phyloP scores from a whole-genome alignment of 2,329 filamentous ascomycete species.

The Neonectria punicea region DNA sequence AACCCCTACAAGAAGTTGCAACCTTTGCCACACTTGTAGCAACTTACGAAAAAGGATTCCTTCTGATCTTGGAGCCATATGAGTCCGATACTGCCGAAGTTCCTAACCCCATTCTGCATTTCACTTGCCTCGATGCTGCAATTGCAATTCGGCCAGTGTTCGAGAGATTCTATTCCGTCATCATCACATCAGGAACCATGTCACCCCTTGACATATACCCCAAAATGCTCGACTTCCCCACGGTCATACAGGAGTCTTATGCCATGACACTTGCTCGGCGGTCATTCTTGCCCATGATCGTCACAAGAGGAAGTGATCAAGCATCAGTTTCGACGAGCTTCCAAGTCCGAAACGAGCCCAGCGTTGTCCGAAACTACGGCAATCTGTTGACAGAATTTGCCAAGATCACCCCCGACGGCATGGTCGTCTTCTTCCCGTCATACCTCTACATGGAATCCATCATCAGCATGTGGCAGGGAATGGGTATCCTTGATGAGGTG shows the following conservation, averaged over 20 bases:
- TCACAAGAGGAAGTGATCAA: conserved; percentile 94
- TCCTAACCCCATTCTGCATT: conserved; percentile 95
- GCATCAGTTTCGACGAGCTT: conserved; percentile 93
- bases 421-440: conserved; percentile 99
- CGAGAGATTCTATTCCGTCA: conserved; percentile 96
- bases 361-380: conserved; percentile 97
- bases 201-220: conserved; percentile 99
- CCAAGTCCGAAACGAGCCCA: conserved; percentile 93
- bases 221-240: conserved; percentile 94
- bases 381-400: conserved; percentile 94
- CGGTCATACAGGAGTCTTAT: conserved; percentile 96
- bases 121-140: conserved; percentile 95
- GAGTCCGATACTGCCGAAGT: conserved; percentile 96
- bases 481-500: conserved; percentile 96
- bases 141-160: conserved; percentile 99
- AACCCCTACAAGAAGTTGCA: conserved; percentile 95
- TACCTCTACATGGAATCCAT: conserved; percentile 99
- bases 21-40: conserved; percentile 96
- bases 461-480: conserved; percentile 99
- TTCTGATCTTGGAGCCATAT: conserved; percentile 96
- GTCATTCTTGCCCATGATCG: conserved; percentile 98
- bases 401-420: conserved; percentile 93
- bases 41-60: conserved; percentile 96
- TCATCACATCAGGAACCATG: conserved; percentile 97
- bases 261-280: conserved; percentile 92